A percentile compares a stretch with the other conserved stretches of the same genome.
These are phyloP conservation scores for Domatiomyces globalis DNA, from an alignment of 2,329 filamentous ascomycete genomes.

Conservation along the genomic window DNA sequence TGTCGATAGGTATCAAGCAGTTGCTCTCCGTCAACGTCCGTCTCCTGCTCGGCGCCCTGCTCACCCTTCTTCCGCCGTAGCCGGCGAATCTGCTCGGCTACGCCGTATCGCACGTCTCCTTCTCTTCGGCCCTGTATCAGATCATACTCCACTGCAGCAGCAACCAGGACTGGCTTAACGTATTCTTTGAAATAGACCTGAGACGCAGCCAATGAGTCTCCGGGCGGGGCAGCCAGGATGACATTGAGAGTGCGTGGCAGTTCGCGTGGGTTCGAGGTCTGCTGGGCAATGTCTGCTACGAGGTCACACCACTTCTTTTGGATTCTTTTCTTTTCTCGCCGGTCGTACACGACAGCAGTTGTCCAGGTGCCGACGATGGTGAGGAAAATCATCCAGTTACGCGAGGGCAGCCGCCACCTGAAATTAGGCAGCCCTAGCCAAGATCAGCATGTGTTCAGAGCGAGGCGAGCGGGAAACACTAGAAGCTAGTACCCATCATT, in stretches of 20 bases:
- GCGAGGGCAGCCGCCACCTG: constrained; percentile 71
- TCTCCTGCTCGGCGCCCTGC: constrained; percentile 26
- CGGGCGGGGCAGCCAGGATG: constrained; percentile 72
- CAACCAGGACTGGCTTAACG: constrained; percentile 79
- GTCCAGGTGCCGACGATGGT: constrained; percentile 63
- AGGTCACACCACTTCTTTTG: constrained; percentile 76
- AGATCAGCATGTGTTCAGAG: constrained; percentile 7
- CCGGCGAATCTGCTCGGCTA: constrained; percentile 72
- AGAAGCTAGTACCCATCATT: constrained; percentile 43
- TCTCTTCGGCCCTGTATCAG: constrained; percentile 83
- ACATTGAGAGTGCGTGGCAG: constrained; percentile 76
- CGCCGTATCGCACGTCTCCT: constrained; percentile 77
- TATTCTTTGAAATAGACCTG: constrained; percentile 95
- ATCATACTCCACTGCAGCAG: constrained; percentile 87
- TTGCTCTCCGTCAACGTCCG: constrained; percentile 41
- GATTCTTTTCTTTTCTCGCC: constrained; percentile 70
- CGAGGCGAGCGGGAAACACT: not conserved
- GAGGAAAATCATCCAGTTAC: constrained; percentile 97
- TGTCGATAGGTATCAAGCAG: constrained; percentile 50
- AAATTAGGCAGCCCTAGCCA: constrained; percentile 62
- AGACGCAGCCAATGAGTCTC: constrained; percentile 68
- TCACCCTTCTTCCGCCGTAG: constrained; percentile 47
- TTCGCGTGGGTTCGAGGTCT: constrained; percentile 56
- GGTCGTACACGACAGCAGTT: constrained; percentile 77
- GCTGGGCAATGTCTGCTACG: constrained; percentile 69